Percentiles rank a stretch among this genome's conserved stretches.
These are phyloP conservation scores for Middelhovenomyces tepae DNA, from an alignment of 805 yeast species.

Conservation along the genomic window DNA sequence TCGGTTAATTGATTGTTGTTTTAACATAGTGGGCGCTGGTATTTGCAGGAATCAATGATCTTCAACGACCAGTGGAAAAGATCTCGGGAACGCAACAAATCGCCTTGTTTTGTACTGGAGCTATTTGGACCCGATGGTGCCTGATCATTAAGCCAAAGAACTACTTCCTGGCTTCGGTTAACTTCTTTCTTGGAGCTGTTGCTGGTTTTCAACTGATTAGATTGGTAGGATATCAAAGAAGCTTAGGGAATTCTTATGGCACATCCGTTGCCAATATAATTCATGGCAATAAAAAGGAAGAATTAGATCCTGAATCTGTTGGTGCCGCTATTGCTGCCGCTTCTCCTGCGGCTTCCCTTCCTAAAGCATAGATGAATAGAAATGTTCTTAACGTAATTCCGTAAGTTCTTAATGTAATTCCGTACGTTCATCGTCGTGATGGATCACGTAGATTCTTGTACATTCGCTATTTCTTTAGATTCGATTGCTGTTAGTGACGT, in stretches of 20 bases:
- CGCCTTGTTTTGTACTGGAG: conserved; percentile 85
- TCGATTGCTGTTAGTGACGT: too few species aligned
- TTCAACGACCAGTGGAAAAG: conserved; percentile 84
- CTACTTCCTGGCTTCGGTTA: conserved; percentile 79
- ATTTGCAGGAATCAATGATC: conserved; percentile 81
- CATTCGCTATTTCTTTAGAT: too few species aligned
- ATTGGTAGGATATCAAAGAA: conserved; percentile 55
- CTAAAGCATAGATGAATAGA: too few species aligned
- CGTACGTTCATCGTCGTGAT: too few species aligned
- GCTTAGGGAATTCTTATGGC: conserved; percentile 58
- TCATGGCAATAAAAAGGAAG: too few species aligned
- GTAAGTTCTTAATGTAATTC: too few species aligned
- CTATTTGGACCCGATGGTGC: conserved; percentile 98
- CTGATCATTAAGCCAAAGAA: conserved; percentile 87
- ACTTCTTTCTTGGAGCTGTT: conserved; percentile 84
- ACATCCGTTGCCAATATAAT: too few species aligned
- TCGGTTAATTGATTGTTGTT: conserved; percentile 9
- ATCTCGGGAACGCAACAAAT: conserved; percentile 82
- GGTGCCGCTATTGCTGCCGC: too few species aligned
- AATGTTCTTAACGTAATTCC: too few species aligned
- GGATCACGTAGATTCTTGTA: too few species aligned
- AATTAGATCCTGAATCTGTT: too few species aligned
- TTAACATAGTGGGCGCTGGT: conserved; percentile 74
- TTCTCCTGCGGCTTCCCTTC: too few species aligned
- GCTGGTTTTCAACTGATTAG: conserved; percentile 79